phyloP scores from a whole-genome alignment of 140 eudicot species.

The Ambrosia hybrid region DNA sequence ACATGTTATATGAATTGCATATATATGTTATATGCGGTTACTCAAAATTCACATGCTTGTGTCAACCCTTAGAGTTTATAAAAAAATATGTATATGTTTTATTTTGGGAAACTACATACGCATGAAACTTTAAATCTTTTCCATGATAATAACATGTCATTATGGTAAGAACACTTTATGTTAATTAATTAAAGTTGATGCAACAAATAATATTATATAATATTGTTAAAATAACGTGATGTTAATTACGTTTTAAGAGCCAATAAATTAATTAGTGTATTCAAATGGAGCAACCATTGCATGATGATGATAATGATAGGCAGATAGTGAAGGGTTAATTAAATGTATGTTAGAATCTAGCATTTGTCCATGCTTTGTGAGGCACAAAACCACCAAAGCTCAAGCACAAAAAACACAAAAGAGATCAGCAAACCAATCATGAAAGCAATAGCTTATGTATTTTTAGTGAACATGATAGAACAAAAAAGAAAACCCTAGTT shows the following conservation, averaged over 20 bases:
- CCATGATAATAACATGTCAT: constrained; percentile 24
- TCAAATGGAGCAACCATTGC: constrained; percentile 29
- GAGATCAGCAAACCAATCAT: constrained; percentile 18
- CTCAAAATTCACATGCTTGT: constrained; percentile 17
- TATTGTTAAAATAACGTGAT: constrained; percentile 22
- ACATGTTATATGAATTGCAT: no score
- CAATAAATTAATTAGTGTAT: constrained; percentile 16
- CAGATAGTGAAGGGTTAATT: constrained; percentile 24
- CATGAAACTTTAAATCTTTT: background rate
- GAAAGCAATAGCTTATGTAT: constrained; percentile 31
- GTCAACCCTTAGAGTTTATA: constrained; percentile 7
- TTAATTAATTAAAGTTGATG: background rate
- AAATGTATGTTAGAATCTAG: constrained; percentile 30
- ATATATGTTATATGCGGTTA: background rate
- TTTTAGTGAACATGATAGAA: constrained; percentile 30
- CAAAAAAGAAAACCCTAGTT: constrained; percentile 27
- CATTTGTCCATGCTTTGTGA: constrained; percentile 40
- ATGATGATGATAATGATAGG: constrained; percentile 30
- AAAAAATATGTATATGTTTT: background rate
- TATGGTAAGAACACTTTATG: constrained; percentile 15
- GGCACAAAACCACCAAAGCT: constrained; percentile 35
- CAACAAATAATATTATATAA: constrained; percentile 12
- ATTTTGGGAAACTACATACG: constrained; percentile 2
- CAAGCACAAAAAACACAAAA: constrained; percentile 27
- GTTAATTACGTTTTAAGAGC: constrained; percentile 5